Percentiles rank a stretch among this genome's conserved stretches.
Evolutionary conservation across 1,284 basidiomycete species (phyloP).

Genomic region (Athelia sp.): DNA sequence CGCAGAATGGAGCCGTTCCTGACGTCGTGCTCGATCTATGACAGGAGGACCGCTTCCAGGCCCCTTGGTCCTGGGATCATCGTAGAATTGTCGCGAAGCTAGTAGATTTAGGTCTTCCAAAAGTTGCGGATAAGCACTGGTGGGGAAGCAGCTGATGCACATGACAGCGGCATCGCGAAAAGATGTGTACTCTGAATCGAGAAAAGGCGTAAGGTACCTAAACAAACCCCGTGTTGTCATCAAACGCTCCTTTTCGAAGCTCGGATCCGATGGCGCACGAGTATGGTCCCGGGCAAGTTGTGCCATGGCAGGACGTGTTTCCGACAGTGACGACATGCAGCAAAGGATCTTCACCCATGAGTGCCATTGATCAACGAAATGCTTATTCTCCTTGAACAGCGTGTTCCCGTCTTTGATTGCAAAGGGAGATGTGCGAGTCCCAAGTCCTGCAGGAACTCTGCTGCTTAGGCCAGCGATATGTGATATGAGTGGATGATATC

Average conservation of each 20-base stretch:
- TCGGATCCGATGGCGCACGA: slow-evolving; percentile 67
- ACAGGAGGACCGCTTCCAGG: slow-evolving; percentile 30
- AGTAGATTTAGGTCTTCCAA: slow-evolving; percentile 82
- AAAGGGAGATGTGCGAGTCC: slow-evolving; percentile 30
- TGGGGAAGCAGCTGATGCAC: slow-evolving; percentile 84
- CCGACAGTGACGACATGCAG: slow-evolving; percentile 69
- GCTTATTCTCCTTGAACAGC: slow-evolving; percentile 56
- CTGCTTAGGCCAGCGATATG: slow-evolving; percentile 62
- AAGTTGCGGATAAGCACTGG: slow-evolving; percentile 72
- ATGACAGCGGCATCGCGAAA: slow-evolving; percentile 86
- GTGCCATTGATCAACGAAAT: slow-evolving; percentile 82
- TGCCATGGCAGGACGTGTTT: slow-evolving; percentile 50
- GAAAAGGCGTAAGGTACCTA: slow-evolving; percentile 80
- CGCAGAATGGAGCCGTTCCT: slow-evolving; percentile 82
- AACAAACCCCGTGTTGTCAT: slow-evolving; percentile 81
- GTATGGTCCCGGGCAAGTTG: slow-evolving; percentile 63
- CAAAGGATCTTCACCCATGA: slow-evolving; percentile 83
- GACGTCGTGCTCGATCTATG: slow-evolving; percentile 56
- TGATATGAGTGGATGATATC: slow-evolving; percentile 65
- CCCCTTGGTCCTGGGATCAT: slow-evolving; percentile 53
- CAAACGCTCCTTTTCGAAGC: slow-evolving; percentile 70
- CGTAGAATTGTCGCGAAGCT: slow-evolving; percentile 63
- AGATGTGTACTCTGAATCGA: slow-evolving; percentile 79
- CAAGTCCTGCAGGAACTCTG: slow-evolving; percentile 38
- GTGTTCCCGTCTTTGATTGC: slow-evolving; percentile 47